These are phyloP conservation scores for Chrysosporium keratinophilum DNA, from an alignment of 2,329 filamentous ascomycete genomes.

Conservation along the genomic window DNA sequence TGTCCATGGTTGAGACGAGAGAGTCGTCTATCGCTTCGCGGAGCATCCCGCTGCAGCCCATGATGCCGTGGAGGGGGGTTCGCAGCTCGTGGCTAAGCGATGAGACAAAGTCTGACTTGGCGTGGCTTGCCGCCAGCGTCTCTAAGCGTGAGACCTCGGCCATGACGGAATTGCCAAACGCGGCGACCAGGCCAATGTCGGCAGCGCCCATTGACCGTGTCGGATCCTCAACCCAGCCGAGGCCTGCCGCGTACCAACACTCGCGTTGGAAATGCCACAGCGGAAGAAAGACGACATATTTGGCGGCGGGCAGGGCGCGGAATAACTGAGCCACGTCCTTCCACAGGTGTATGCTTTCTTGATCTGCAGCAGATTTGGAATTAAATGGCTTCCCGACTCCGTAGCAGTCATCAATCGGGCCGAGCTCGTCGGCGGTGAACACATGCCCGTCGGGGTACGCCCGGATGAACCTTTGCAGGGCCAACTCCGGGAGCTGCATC, in stretches of 20 bases:
- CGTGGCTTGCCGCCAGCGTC: constrained; percentile 23
- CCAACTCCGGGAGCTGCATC: constrained; percentile 29
- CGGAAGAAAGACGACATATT: constrained; percentile 25
- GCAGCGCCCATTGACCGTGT: constrained; percentile 21
- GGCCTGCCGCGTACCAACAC: constrained; percentile 24
- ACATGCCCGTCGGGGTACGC: constrained; percentile 40
- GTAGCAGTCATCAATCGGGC: constrained; percentile 24
- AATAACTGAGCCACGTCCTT: constrained; percentile 15
- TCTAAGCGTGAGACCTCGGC: constrained; percentile 26
- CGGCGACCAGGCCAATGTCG: constrained; percentile 24
- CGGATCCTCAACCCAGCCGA: constrained; percentile 25
- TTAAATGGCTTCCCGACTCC: background rate
- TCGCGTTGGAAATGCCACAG: constrained; percentile 26
- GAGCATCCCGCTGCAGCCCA: constrained; percentile 34
- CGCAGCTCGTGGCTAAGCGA: constrained; percentile 30
- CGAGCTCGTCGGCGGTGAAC: constrained; percentile 37
- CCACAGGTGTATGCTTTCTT: constrained; percentile 1
- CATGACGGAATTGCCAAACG: constrained; percentile 29
- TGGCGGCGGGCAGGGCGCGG: constrained; percentile 19
- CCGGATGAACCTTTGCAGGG: constrained; percentile 35
- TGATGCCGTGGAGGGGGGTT: constrained; percentile 30
- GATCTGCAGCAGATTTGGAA: constrained; percentile 14
- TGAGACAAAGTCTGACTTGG: constrained; percentile 27
- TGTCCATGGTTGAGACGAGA: constrained; percentile 22
- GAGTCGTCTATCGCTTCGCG: constrained; percentile 35